Evolutionary conservation across 352 stramenopile genomes (phyloP), one percentile per base, ranked within the genome.

Genomic region (Globisporangium emineosum): DNA sequence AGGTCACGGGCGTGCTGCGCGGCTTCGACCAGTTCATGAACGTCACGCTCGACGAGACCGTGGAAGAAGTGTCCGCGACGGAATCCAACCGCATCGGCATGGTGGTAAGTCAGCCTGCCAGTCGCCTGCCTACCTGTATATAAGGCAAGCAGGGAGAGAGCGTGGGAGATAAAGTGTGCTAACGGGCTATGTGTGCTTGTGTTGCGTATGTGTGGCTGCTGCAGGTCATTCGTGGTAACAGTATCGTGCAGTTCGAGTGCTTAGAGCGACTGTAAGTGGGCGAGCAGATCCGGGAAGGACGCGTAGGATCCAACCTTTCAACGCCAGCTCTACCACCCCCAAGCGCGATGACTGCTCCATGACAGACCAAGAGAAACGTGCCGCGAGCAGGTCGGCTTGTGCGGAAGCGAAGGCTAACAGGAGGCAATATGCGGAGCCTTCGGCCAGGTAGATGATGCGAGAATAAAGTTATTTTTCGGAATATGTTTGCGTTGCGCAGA

Each of bases 1-100:
- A 97, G 72, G 83, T 99, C 19, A 87, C 90, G 42, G 96, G 96
- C 32, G 88, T 95, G 51, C 74, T 99, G 56, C 86, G 94, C 21
- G 96, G 96, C 54, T 99, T 98, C 71, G 96, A 99, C 77, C 93
- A 97, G 72, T 99, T 98, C 76, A 94, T 99, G 75, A 98, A 99
- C 83, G 86, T 99, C 30, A 97, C 98, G 42, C 71, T 99, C 51
- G 95, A 99, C 62, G 90, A 98, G 64, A 93, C 92, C 10, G 77
- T 96, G 29, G 89, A 97, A 65, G 92, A 98, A 72, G 86, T 93
- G 25, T 93, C 86, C 32, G 77, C 82, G 62, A 95, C 81, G 10
- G 88, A 94, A 62, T 83, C 80, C 62, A 93, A 93, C 71, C 84
- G 83, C 55, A 95, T 98, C 56, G 94, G 94, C 64, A 97, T 97